Percentiles rank a stretch among this genome's conserved stretches.
These are phyloP conservation scores for Conticribra guillardii DNA, from an alignment of 108 stramenopile species.

Conservation along the genomic window DNA sequence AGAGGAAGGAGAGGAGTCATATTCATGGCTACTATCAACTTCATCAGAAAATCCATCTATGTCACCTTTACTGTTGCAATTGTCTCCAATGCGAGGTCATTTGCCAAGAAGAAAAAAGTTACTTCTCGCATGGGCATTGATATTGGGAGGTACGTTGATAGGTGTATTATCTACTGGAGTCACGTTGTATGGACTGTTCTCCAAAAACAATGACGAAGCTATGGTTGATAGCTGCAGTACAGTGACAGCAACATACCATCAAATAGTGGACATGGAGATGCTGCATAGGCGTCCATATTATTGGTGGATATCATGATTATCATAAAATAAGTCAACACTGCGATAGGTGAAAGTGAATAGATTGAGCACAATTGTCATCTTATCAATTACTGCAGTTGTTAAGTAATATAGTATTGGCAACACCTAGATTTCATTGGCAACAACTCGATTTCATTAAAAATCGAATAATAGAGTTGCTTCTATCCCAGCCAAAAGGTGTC, in stretches of 20 bases:
- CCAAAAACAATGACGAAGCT: neutral
- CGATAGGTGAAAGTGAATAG: too few relatives aligned
- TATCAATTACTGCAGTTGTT: too few relatives aligned
- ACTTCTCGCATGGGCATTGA: conserved; percentile 47
- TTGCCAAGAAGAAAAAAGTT: neutral
- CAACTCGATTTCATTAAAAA: too few relatives aligned
- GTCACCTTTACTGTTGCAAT: neutral
- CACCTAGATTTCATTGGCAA: too few relatives aligned
- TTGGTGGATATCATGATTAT: too few relatives aligned
- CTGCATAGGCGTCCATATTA: neutral
- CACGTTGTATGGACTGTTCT: conserved; percentile 49
- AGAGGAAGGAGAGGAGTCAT: conserved; percentile 1
- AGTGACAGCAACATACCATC: too few relatives aligned
- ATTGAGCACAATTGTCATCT: too few relatives aligned
- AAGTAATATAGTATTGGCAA: too few relatives aligned
- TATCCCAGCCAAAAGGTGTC: too few relatives aligned
- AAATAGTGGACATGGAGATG: neutral
- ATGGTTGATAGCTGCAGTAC: too few relatives aligned
- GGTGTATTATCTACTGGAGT: conserved; percentile 71
- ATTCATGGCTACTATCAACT: neutral
- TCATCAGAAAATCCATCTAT: neutral
- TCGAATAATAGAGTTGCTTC: too few relatives aligned
- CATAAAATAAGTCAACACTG: too few relatives aligned
- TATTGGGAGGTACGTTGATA: conserved; percentile 62
- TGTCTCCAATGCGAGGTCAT: neutral